phyloP scores from a whole-genome alignment of 257 asterid species.

The Penstemon newberryi region DNA sequence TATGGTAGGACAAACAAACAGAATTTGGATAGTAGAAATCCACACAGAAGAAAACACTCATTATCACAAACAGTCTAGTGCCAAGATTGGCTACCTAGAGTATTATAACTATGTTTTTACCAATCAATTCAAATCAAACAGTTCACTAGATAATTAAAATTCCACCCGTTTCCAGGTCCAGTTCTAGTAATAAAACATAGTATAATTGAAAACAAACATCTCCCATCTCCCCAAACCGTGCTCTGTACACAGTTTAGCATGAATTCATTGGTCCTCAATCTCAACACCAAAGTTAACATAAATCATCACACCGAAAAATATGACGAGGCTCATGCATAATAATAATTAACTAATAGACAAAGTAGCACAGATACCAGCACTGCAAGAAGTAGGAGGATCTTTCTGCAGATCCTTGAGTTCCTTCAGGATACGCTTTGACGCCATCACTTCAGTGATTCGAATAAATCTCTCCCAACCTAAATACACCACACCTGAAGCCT shows the following conservation, averaged over 20 bases:
- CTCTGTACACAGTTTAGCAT: not conserved
- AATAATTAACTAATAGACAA: too few species aligned
- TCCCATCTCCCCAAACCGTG: not conserved
- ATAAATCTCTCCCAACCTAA: not conserved
- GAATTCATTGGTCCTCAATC: too few species aligned
- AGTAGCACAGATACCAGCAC: constrained; percentile 28
- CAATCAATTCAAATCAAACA: not conserved
- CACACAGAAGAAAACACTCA: not conserved
- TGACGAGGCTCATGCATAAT: constrained; percentile 35
- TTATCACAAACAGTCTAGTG: not conserved
- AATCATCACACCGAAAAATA: constrained; percentile 37
- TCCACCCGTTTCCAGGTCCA: too few species aligned
- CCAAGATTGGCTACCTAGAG: not conserved
- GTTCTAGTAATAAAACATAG: not conserved
- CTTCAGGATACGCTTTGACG: constrained; percentile 42
- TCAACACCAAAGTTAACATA: not conserved
- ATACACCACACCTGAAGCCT: not conserved
- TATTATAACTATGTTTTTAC: not conserved
- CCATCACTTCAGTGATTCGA: constrained; percentile 31
- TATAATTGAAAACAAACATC: not conserved
- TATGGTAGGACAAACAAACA: not conserved
- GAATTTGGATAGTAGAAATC: not conserved
- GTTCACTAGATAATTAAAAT: too few species aligned
- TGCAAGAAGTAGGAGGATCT: too few species aligned
- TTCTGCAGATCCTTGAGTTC: too few species aligned